Evolutionary conservation across 768 basidiomycete genomes (phyloP), one percentile per base, ranked within the genome.

Genomic region (Favolaschia claudopus): DNA sequence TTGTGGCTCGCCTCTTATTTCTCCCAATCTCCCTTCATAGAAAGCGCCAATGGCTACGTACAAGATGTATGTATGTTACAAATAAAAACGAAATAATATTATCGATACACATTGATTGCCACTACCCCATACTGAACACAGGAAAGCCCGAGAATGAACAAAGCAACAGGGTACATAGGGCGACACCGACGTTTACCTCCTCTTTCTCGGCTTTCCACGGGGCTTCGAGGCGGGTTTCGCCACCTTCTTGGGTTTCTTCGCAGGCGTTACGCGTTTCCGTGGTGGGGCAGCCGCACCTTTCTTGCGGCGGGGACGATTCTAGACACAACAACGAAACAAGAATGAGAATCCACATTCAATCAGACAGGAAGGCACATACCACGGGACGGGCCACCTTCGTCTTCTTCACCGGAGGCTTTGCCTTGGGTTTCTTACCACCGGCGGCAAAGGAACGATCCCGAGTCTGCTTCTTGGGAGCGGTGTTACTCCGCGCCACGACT

Each of bases 201-300:
- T 49, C 47, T 49, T 49, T 24, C 47, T 49, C 47, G 47, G 47
- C 47, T 49, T 49, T 27, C 47, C 47, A 13, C 47, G 15, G 33
- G 47, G 10, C 47, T 49, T 49, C 13, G 17, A 25, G 13, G 47
- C 47, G n/a, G 47, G 47, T 36, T 49, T 49, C 20, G 47, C 32
- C 17, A 13, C 45, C 45, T 47, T 47, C 32, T 47, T 34, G 7
- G 45, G 45, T 25, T 47, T 47, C 45, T 47, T 47, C 28, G 34
- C 45, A 5, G 45, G 45, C 33, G 47, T 49, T 36, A 27, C 28
- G 22, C 47, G 47, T 37, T 49, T 49, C 20, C 47, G 32, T 10
- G 47, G 34, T 15, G 47, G 47, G 17, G 47, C 47, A 19, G 32
- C 34, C 27, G 22, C 37, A 24, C 47, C 47, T 17, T 22, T 32